Evolutionary conservation across 257 asterid species (phyloP).

Genomic region (Capsicum baccatum): DNA sequence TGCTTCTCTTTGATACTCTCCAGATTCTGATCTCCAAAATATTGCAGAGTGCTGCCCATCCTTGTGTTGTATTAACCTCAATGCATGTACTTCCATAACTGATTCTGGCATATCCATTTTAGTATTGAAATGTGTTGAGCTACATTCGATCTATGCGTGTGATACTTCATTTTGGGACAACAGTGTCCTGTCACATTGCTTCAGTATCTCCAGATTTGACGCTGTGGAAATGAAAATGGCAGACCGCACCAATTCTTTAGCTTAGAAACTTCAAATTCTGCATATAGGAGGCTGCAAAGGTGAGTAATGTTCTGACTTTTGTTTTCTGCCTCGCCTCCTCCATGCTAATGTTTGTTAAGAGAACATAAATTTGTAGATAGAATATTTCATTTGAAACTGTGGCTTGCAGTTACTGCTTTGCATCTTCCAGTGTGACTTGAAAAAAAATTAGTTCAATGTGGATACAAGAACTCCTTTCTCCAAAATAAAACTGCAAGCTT

Average conservation of each 20-base stretch:
- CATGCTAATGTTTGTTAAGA: slow-evolving; percentile 15
- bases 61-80: slow-evolving; percentile 65
- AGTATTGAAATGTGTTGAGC: slow-evolving; percentile 61
- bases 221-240: slow-evolving; percentile 36
- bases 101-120: slow-evolving; percentile 72
- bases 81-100: slow-evolving; percentile 73
- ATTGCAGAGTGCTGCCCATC: slow-evolving; percentile 64
- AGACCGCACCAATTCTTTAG: slow-evolving; percentile 40
- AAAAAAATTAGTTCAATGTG: background rate
- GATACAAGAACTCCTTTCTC: background rate
- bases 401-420: background rate
- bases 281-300: slow-evolving; percentile 86
- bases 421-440: slow-evolving; percentile 10
- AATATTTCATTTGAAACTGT: background rate
- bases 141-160: slow-evolving; percentile 69
- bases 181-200: slow-evolving; percentile 68
- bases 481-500: slow-evolving; percentile 16
- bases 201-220: slow-evolving; percentile 38
- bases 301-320: slow-evolving; percentile 37
- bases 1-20: slow-evolving; percentile 30
- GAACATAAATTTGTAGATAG: background rate
- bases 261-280: slow-evolving; percentile 55
- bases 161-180: slow-evolving; percentile 72
- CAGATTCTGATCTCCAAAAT: slow-evolving; percentile 69
- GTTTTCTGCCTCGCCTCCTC: slow-evolving; percentile 14